phyloP scores from a whole-genome alignment of 768 basidiomycete genomes.

The Rossbeevera mucosa region DNA sequence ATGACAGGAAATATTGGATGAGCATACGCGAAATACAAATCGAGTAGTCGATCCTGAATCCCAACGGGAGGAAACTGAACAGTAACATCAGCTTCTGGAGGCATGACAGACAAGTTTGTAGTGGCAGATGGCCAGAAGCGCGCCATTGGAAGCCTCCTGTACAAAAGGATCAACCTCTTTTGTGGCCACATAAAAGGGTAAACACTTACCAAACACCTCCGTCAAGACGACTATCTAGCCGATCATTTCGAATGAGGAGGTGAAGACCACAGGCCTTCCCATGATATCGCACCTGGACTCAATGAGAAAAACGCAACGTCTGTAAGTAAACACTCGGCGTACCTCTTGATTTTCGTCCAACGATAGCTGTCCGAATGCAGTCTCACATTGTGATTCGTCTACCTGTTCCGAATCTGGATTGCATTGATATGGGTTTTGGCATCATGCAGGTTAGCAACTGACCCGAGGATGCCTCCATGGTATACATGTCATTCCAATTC shows the following conservation, averaged over 20 bases:
- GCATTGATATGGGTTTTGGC: conserved; percentile 8
- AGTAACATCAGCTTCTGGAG: conserved; percentile 41
- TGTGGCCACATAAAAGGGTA: conserved; percentile 1
- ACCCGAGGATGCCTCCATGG: conserved; percentile 43
- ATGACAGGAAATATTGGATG: conserved; percentile 82
- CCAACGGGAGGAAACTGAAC: conserved; percentile 55
- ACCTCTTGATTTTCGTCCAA: conserved; percentile 77
- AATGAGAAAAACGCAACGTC: conserved; percentile 10
- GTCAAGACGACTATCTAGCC: conserved; percentile 63
- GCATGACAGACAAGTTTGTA: conserved; percentile 34
- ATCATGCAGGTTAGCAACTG: background rate
- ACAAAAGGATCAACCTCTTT: conserved; percentile 13
- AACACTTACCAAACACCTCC: conserved; percentile 60
- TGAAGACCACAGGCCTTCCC: conserved; percentile 74
- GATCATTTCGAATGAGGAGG: conserved; percentile 60
- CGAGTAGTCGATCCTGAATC: conserved; percentile 63
- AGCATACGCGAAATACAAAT: conserved; percentile 76
- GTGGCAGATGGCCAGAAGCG: conserved; percentile 66
- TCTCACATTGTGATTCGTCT: conserved; percentile 41
- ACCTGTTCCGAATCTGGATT: conserved; percentile 33
- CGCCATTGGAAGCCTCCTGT: conserved; percentile 69
- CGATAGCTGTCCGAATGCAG: conserved; percentile 65
- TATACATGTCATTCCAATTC: conserved; percentile 62
- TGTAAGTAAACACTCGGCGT: conserved; percentile 1
- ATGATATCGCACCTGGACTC: conserved; percentile 74